Percentiles rank a stretch among this genome's conserved stretches.
Evolutionary conservation across 2,329 filamentous ascomycete genomes (phyloP).

Genomic region (Aureobasidium sp.): DNA sequence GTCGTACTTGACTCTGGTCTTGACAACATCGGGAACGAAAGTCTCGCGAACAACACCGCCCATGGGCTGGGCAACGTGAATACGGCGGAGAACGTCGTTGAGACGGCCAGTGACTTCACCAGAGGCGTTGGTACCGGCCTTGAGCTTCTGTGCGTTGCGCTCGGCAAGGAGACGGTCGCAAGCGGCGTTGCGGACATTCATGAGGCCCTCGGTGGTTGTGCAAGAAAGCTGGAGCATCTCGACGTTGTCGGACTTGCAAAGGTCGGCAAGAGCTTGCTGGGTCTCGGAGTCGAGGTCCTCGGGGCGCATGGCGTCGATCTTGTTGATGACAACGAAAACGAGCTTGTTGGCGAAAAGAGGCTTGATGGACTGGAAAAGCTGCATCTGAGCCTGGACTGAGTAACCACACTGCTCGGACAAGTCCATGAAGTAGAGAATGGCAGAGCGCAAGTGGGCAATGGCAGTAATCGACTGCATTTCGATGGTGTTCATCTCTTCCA

Average conservation of each 20-base stretch:
- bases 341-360: slow-evolving; percentile 96
- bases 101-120: slow-evolving; percentile 71
- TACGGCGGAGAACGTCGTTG: slow-evolving; percentile 83
- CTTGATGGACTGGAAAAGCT: slow-evolving; percentile 93
- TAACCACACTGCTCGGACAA: slow-evolving; percentile 95
- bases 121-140: slow-evolving; percentile 70
- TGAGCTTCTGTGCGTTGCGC: slow-evolving; percentile 89
- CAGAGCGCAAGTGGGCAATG: slow-evolving; percentile 90
- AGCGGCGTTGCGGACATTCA: slow-evolving; percentile 87
- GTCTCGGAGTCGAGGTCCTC: slow-evolving; percentile 77
- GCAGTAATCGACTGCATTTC: slow-evolving; percentile 99
- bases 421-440: slow-evolving; percentile 98
- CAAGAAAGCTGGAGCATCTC: slow-evolving; percentile 91
- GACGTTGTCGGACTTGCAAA: slow-evolving; percentile 80
- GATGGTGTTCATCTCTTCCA: slow-evolving; percentile 99
- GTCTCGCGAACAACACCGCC: slow-evolving; percentile 69
- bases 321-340: slow-evolving; percentile 95
- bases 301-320: slow-evolving; percentile 84
- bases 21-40: slow-evolving; percentile 79
- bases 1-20: slow-evolving; percentile 78
- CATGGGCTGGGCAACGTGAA: slow-evolving; percentile 93
- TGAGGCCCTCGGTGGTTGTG: slow-evolving; percentile 88
- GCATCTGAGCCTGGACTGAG: slow-evolving; percentile 83
- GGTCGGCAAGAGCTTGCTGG: slow-evolving; percentile 65
- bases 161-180: slow-evolving; percentile 90